Percentiles rank a stretch among this genome's conserved stretches.
These are phyloP conservation scores for Eutrema salsugineum DNA, from an alignment of 441 rosid genomes.

Conservation along the genomic window DNA sequence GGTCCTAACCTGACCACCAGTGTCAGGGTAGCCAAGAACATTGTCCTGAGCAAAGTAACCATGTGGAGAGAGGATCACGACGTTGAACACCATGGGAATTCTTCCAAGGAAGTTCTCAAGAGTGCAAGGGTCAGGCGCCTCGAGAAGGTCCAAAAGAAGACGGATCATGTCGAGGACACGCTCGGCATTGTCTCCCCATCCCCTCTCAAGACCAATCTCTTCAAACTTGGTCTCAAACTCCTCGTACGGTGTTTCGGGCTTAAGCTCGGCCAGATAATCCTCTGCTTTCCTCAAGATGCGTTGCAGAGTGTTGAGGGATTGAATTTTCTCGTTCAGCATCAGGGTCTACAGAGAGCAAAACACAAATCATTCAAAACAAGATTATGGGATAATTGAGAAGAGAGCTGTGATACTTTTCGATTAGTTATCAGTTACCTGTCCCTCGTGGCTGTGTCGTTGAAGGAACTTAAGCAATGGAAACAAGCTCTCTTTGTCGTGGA, in stretches of 20 bases:
- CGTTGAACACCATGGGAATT: conserved; percentile 90
- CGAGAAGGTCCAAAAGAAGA: conserved; percentile 86
- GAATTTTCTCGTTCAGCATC: conserved; percentile 79
- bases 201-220: conserved; percentile 88
- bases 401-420: too few species aligned
- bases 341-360: conserved; percentile 50
- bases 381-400: not conserved
- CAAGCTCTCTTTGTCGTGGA: conserved; percentile 93
- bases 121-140: conserved; percentile 95
- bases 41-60: conserved; percentile 97
- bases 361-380: not conserved
- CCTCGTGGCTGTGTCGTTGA: conserved; percentile 71
- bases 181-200: conserved; percentile 87
- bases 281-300: conserved; percentile 84
- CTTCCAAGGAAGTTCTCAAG: conserved; percentile 81
- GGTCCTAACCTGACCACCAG: conserved; percentile 84
- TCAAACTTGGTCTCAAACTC: conserved; percentile 63
- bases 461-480: conserved; percentile 84
- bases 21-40: conserved; percentile 94
- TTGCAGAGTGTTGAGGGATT: conserved; percentile 64
- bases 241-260: conserved; percentile 52
- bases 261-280: conserved; percentile 60
- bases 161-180: conserved; percentile 81
- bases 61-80: conserved; percentile 87
- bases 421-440: conserved; percentile 47